Evolutionary conservation across 163 green algal species (phyloP), one percentile per base, ranked within the genome.

Genomic region (Chlamydomonas reinhardtii): DNA sequence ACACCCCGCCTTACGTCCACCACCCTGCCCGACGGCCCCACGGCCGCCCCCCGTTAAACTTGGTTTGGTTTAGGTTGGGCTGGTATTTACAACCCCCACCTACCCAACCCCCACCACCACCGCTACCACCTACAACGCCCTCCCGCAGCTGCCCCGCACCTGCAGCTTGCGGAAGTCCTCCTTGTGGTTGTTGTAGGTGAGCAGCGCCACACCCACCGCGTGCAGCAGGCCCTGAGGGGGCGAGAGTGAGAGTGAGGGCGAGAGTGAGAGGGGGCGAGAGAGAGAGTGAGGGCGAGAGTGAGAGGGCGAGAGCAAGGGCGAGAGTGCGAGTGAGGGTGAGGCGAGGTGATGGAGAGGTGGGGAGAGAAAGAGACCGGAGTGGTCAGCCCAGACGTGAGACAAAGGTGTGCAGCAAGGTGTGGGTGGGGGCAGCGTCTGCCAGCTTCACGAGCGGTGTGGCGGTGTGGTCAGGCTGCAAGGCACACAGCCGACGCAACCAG

Each of bases 151-250:
- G 5, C 29, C n/a, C 14, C 90, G 59, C 59, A 89, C 65, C 88
- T 95, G 93, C 68, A 97, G 74, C 32, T 79, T 82, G 24, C 74
- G 79, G 74, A 90, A 92, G 73, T 88, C 84, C 0, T 95, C 88
- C 15, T 35, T 82, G 82, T 97, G 86, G 4, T 94, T 66, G n/a
- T 91, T 76, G 92, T 96, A 98, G 4, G 96, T 98, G 20, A 94
- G 64, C 39, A 98, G 89, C 0, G 96, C 93, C 27, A 93, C 85
- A 19, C 85, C 88, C 25, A 95, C 85, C 2, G 93, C 94, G 34
- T 90, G 80, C 61, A 93, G 85, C 83, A 97, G 91, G 65, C 77
- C 77, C 77, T 84, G 77, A 19, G 65, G 31, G 17, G 66, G 27
- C 48, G 9, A 24, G 31, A 72, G 6, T 11, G 8, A 39, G 4